A percentile compares a stretch with the other conserved stretches of the same genome.
Conservation (phyloP, 2,329 filamentous ascomycete genomes). For the Botryotinia calthae region DNA sequence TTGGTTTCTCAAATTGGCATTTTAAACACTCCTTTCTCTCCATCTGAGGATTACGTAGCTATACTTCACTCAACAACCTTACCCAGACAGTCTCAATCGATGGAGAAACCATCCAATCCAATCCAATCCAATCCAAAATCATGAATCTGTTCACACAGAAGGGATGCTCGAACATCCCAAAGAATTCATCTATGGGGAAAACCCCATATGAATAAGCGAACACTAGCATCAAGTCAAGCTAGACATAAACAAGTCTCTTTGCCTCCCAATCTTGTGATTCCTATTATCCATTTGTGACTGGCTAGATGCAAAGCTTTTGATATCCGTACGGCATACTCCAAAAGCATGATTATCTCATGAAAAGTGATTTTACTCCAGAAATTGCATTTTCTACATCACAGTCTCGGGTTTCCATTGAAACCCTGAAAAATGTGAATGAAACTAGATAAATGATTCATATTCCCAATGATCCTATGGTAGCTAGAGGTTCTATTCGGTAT, state of each 20-base stretch:
- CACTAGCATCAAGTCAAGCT: neutral
- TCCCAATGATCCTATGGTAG: too few species aligned
- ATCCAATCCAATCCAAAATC: neutral
- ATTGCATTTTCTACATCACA: neutral
- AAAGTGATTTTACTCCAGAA: too few species aligned
- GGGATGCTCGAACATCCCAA: neutral
- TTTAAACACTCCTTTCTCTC: neutral
- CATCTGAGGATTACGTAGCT: neutral
- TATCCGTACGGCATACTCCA: neutral
- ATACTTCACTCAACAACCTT: neutral
- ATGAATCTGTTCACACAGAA: neutral
- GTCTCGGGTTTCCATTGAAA: neutral
- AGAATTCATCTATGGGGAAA: accelerated
- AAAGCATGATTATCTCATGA: neutral
- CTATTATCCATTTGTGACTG: accelerated
- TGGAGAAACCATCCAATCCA: neutral
- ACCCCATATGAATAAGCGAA: accelerated
- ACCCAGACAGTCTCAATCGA: neutral
- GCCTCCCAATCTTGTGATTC: neutral
- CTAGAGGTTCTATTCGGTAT: neutral
- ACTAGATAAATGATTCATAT: too few species aligned
- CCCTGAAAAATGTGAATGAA: neutral
- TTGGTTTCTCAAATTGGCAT: neutral
- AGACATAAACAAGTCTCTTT: neutral
- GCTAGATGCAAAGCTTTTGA: accelerated